Conservation (phyloP, 805 yeast species). For the Ascoidea asiatica region DNA sequence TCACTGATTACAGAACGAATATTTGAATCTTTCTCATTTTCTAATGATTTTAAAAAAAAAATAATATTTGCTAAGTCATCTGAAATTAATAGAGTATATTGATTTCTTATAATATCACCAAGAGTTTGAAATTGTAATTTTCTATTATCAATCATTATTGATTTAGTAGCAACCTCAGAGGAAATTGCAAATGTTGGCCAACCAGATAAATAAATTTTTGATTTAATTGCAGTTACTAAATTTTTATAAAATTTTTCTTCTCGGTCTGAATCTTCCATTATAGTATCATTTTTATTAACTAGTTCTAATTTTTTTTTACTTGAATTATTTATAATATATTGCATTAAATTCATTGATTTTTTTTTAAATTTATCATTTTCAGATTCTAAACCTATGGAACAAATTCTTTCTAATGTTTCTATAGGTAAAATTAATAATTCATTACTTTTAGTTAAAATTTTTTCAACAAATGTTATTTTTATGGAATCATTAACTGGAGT, state of each 20-base stretch:
- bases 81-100: conserved; percentile 22
- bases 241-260: conserved; percentile 22
- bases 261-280: not conserved
- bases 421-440: not conserved
- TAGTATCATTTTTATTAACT: not conserved
- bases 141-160: conserved; percentile 29
- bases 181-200: conserved; percentile 35
- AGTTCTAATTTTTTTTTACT: not conserved
- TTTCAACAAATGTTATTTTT: conserved; percentile 39
- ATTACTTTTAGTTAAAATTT: conserved; percentile 4
- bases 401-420: conserved; percentile 18
- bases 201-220: conserved; percentile 39
- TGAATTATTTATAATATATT: conserved; percentile 33
- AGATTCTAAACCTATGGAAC: conserved; percentile 48
- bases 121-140: conserved; percentile 65
- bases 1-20: conserved; percentile 60
- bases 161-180: conserved; percentile 16
- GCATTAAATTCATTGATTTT: conserved; percentile 46
- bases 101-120: conserved; percentile 34
- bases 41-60: conserved; percentile 60
- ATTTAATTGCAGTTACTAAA: conserved; percentile 40
- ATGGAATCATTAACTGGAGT: conserved; percentile 42
- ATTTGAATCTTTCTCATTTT: conserved; percentile 42
- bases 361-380: conserved; percentile 38
- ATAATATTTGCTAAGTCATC: conserved; percentile 38